Base-by-base conservation (phyloP, 1,139 yeast genomes). In the Arxiozyma bovina region DNA sequence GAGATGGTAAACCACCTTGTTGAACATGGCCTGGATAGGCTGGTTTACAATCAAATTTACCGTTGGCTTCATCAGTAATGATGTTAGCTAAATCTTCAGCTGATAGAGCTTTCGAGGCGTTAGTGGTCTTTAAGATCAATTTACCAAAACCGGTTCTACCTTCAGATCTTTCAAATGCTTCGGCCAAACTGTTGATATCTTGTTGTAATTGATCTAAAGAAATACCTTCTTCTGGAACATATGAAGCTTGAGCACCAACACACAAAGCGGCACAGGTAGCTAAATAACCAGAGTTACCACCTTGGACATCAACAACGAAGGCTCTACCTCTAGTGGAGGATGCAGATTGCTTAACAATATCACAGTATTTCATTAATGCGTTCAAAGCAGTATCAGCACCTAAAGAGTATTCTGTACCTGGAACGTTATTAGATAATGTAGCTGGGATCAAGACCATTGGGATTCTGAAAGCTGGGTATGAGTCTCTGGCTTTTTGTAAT, bases 221-320 rank as follows among this genome's bases (percentile, higher is more conserved):
- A 56, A 91, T 85, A 53, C 89, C 87, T 60, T 85, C 83, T 70
- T 93, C 99, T 17, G 99, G 99, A 21, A 90, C 88, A 70, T 91
- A 93, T 8, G 93, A 87, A 9, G 95, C 95, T 61, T 87, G 83
- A 1, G 98, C 95, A 57, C 99, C 99, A 50, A 93, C 86, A 51
- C 89, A 87, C 59, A 93, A 77, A n/a, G 94, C 91, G 43, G 91
- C 85, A 68, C 80, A 82, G 1, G 96, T 83, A 15, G 98, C 96
- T 64, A 93, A 83, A 70, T 82, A 93, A 40, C 99, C 99, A 9
- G 95, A 85, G 72, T 89, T 86, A 54, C 98, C 99, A 63, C 99
- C 99, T 76, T 93, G 98, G 42, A 88, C 96, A 67, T 93, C 99
- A 58, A 93, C 96, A 34, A 93, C 96, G 69, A 93, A 93, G 7